Base-by-base conservation (phyloP, 306 rosid species). In the Mimosa bimucronata region DNA sequence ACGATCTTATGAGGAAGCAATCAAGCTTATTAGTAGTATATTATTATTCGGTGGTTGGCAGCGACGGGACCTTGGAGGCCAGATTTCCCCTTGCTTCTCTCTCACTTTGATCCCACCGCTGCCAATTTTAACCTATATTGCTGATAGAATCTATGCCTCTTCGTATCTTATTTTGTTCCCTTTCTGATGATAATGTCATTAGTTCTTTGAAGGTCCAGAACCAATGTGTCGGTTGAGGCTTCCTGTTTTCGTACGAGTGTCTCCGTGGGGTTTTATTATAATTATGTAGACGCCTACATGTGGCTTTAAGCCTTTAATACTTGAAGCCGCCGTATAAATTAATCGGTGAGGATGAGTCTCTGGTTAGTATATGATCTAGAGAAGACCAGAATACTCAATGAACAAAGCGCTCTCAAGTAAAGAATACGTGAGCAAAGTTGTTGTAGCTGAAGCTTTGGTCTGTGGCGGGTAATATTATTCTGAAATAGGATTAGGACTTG, bases 401-500 rank as follows among this genome's bases (percentile, higher is more conserved):
- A 64, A 31, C 40, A 46, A 30, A 12, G 26, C 34, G 7, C 31
- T 23, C 18, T 23, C 16, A 34, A 61, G 42, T 7, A 29, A 46
- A 23, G 66, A 46, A 0, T 53, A 53, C 29, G 45, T 18, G 58
- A 11, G 70, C 55, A 55, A 28, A 62, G 4, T 18, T 23, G 44
- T 38, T 41, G 62, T 38, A 37, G 66, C 53, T 25, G 41, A 14
- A 28, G 45, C 71, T 62, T 80, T 41, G 68, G 16, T 40, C 30
- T 31, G 18, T 6, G 60, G 52, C 4, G 44, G 0, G 19, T 55
- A 55, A 55, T 55, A 42, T 14, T 41, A 23, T 21, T 13, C 4
- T 28, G 21, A 42, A 9, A 14, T 42, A 18, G 65, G 42, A 73
- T 73, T 61, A 16, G 73, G 83, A 80, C 74, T 66, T 34, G 67